Evolutionary conservation across 768 basidiomycete genomes (phyloP), one percentile per base, ranked within the genome.

Genomic region (Termitomyces eurrhizus): DNA sequence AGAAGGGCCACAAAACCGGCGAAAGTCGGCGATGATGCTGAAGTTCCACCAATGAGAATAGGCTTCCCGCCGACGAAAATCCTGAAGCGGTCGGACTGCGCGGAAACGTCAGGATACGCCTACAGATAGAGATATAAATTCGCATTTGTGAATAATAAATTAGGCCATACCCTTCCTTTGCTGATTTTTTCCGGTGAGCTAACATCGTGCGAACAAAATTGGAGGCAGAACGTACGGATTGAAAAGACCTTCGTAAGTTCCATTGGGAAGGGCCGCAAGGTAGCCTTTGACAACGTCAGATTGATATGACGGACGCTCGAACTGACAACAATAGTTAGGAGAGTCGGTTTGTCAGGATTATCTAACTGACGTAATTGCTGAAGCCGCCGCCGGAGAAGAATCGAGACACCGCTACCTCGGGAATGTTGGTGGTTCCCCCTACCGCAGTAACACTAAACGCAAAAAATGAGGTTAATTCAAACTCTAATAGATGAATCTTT

Each of bases 301-400:
- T 66, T 89, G 88, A 66, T 85, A 89, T 0, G 42, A 5, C 4
- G 88, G 88, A 26, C 81, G 80, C 24, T 64, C 0, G 68, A 85
- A 87, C 83, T 87, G 24, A 9, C 9, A 44, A 42, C 9, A 21
- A 44, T 29, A 41, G 29, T 39, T 42, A 21, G n/a, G 53, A 46
- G 39, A 51, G 51, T 29, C 18, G 49, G 35, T 29, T 41, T 36
- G 29, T 29, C n/a, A 39, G 36, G 49, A 7, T 16, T 45, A 24
- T 36, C 41, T 13, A 58, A 76, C 80, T 63, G 13, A 88, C 87
- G 56, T 83, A 83, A 62, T 87, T 77, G 68, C 87, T 89, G 74
- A 90, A 92, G 3, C 89, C 89, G 39, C 89, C 89, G 1, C 88
- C 87, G 13, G 87, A 89, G 74, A 89, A 87, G 63, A 72, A 74